Evolutionary conservation across 306 rosid species (phyloP).

Genomic region (Castanea sativa): DNA sequence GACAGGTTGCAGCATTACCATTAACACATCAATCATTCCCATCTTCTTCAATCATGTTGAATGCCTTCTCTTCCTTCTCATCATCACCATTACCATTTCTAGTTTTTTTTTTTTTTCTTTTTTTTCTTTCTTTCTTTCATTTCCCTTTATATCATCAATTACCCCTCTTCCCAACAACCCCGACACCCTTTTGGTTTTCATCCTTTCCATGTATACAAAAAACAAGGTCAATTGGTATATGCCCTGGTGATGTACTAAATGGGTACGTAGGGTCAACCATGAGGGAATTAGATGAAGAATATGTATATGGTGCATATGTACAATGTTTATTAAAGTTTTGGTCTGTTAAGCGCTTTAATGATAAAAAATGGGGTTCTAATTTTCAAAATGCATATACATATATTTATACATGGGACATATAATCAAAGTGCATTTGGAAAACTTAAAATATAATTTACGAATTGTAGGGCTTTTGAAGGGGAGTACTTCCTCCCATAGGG

Average conservation of each 20-base stretch:
- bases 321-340: too few relatives aligned
- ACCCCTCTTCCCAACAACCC: not conserved
- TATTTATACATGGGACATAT: too few relatives aligned
- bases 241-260: not conserved
- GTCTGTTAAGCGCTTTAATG: too few relatives aligned
- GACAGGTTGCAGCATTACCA: not conserved
- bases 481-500: too few relatives aligned
- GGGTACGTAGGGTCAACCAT: not conserved
- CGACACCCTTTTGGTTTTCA: too few relatives aligned
- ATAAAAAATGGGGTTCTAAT: too few relatives aligned
- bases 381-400: too few relatives aligned
- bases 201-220: too few relatives aligned
- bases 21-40: not conserved
- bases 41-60: not conserved
- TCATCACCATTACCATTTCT: not conserved
- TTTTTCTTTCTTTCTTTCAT: too few relatives aligned
- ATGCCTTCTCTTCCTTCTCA: not conserved
- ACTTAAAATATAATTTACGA: too few relatives aligned
- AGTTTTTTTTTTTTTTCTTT: not conserved
- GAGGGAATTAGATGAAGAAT: not conserved
- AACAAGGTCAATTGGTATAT: not conserved
- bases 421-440: too few relatives aligned
- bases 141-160: not conserved
- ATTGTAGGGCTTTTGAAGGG: too few relatives aligned
- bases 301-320: not conserved